Percentiles rank a stretch among this genome's conserved stretches.
phyloP scores from a whole-genome alignment of 2,329 filamentous ascomycete species.

The Botrytis aclada region DNA sequence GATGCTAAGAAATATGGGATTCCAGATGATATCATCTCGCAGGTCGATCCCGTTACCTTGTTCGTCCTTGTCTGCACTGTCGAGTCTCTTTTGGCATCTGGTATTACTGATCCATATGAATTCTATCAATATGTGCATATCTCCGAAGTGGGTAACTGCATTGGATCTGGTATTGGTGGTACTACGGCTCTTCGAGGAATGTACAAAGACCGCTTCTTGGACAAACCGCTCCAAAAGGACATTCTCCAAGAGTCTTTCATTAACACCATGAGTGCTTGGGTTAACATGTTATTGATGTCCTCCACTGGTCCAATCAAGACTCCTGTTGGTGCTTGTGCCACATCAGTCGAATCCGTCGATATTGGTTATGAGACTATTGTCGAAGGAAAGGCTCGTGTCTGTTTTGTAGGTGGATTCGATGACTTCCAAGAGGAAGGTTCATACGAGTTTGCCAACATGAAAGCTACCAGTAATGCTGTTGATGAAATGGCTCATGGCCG shows the following conservation, averaged over 20 bases:
- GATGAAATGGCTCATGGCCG: slow-evolving; percentile 95
- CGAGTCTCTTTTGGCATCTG: slow-evolving; percentile 84
- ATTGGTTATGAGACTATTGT: slow-evolving; percentile 98
- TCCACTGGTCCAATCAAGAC: slow-evolving; percentile 99
- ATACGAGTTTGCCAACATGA: slow-evolving; percentile 99
- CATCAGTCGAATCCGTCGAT: slow-evolving; percentile 93
- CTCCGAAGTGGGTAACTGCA: slow-evolving; percentile 95
- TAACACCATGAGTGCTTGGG: slow-evolving; percentile 99
- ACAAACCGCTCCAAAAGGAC: slow-evolving; percentile 97
- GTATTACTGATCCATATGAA: slow-evolving; percentile 98
- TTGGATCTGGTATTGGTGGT: slow-evolving; percentile 98
- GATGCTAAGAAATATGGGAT: slow-evolving; percentile 94
- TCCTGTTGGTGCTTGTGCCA: slow-evolving; percentile 94
- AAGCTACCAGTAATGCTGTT: slow-evolving; percentile 95
- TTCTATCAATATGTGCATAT: slow-evolving; percentile 99
- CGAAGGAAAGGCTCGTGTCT: slow-evolving; percentile 95
- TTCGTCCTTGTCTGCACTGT: slow-evolving; percentile 93
- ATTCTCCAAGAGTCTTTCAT: slow-evolving; percentile 99
- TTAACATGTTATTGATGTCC: slow-evolving; percentile 97
- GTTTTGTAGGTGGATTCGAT: slow-evolving; percentile 97
- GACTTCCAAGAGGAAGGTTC: slow-evolving; percentile 99
- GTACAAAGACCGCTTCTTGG: slow-evolving; percentile 96
- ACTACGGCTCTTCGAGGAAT: slow-evolving; percentile 88
- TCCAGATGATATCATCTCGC: slow-evolving; percentile 94
- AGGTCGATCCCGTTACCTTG: slow-evolving; percentile 94